Base-by-base conservation (phyloP, 2,329 filamentous ascomycete genomes). In the Podosphaera fusca region DNA sequence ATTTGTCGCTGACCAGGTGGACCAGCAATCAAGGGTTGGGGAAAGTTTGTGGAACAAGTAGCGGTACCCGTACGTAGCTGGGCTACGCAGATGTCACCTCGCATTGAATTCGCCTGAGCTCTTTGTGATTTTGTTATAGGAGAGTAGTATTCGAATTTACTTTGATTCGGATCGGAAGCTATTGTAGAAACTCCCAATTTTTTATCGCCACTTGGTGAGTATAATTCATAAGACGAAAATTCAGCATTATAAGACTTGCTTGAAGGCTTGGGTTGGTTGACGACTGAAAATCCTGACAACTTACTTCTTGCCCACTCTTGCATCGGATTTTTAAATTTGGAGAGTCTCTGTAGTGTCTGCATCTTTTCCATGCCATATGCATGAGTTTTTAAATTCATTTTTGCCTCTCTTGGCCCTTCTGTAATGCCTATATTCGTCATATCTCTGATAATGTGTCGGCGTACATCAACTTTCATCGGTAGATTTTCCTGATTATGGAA, bases 1-100 rank as follows among this genome's bases (percentile, higher is more conserved):
- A 29, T 59, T 50, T 64, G 60, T 34, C 67, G 62, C 47, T 66
- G 64, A 33, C 67, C 64, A 49, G 67, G 67, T 54, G 67, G 67
- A 30, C 67, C 67, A 31, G 67, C 67, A n/a, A 65, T 68, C 6
- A 69, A 61, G 35, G 67, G 66, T 34, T 64, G 63, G 54, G 65
- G 33, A 53, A n/a, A 53, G 31, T n/a, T 36, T 29, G 49, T n/a
- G n/a, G 45, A 21, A 36, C 38, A 21, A 34, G 49, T 40, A 40
- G 58, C 1, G 35, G 35, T 10, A 38, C 35, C 35, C 5, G 21
- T 42, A 56, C 46, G 29, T 57, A 40, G 12, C 35, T 53, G 14
- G 7, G 33, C 12, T 7, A 33, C 4, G 33, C 36, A 14, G 4
- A 36, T n/a, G 12, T 53, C 21, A 4, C 31, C 12, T n/a, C 35